Conservation (phyloP, 75 land plant genomes). For the Pseudotsuga menziesii region DNA sequence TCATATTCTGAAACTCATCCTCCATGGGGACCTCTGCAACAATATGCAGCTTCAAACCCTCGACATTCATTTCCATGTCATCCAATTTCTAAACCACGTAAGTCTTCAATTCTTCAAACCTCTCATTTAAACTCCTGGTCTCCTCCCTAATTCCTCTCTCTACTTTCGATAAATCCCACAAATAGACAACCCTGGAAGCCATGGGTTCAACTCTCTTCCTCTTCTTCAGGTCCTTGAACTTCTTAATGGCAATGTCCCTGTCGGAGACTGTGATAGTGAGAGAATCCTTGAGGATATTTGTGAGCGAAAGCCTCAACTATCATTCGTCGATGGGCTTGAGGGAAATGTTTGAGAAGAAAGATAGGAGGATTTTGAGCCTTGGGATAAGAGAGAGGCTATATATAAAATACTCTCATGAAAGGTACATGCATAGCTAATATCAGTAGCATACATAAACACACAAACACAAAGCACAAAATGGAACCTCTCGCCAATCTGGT, state of each 20-base stretch:
- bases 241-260: conserved; percentile 45
- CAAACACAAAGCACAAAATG: no score
- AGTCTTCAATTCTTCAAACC: conserved; percentile 38
- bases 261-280: conserved; percentile 46
- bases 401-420: no score
- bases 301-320: conserved; percentile 63
- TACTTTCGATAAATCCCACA: conserved; percentile 40
- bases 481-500: no score
- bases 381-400: conserved; percentile 64
- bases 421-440: no score
- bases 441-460: no score
- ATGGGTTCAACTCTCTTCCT: conserved; percentile 73
- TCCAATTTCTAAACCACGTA: conserved; percentile 45
- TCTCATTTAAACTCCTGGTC: conserved; percentile 18
- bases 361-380: conserved; percentile 48
- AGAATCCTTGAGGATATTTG: conserved; percentile 42
- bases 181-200: conserved; percentile 48
- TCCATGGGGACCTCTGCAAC: conserved; percentile 33
- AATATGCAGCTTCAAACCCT: conserved; percentile 54
- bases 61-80: conserved; percentile 72
- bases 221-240: conserved; percentile 55
- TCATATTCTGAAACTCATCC: conserved; percentile 54
- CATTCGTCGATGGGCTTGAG: conserved; percentile 81
- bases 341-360: conserved; percentile 47
- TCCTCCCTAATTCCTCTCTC: conserved; percentile 23